Base-by-base conservation (phyloP, 75 land plant species). In the Pinus albicaulis region DNA sequence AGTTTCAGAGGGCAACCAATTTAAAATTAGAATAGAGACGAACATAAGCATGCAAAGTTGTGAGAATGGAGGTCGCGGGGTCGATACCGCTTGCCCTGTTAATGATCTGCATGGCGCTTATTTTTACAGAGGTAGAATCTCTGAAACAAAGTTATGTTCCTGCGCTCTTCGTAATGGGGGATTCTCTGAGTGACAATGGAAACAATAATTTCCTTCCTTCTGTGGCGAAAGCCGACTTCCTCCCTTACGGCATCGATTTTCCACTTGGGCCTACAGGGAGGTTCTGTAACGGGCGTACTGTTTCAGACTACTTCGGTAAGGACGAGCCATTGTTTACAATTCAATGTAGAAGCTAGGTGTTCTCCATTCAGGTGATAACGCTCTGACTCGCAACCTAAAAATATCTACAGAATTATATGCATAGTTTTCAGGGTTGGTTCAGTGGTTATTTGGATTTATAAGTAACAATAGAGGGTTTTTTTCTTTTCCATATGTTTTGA, bases 101-200 rank as follows among this genome's bases (percentile, higher is more conserved):
- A 4, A 11, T 31, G 4, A 26, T 63, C 53, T 48, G 53, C 12
- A 63, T 63, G 36, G 36, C 16, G 3, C 31, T 63, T 31, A 12
- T 3, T 25, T 4, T 3, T 48, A 44, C 52, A 14, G 38, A 28
- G 31, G 17, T 28, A 28, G 16, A 63, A 28, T 63, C 66, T 28
- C 66, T 31, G 66, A 23, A 11, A 3, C 26, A 12, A 26, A 34
- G 66, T 28, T 26, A 28, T 63, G 62, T 80, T 15, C 83, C 86
- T 8, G 86, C 86, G 17, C 22, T 76, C 36, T 84, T 84, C 66
- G 56, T 81, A 13, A 56, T 84, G 44, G 86, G 86, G 0, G 86
- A 84, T 63, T 84, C 86, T 22, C 79, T 84, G 7, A 84, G 82
- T n/a, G 86, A 84, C 59, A 74, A 58, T 64, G 86, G 86, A 65